Evolutionary conservation across 2,329 filamentous ascomycete genomes (phyloP).

Genomic region (Meredithiella fracta): DNA sequence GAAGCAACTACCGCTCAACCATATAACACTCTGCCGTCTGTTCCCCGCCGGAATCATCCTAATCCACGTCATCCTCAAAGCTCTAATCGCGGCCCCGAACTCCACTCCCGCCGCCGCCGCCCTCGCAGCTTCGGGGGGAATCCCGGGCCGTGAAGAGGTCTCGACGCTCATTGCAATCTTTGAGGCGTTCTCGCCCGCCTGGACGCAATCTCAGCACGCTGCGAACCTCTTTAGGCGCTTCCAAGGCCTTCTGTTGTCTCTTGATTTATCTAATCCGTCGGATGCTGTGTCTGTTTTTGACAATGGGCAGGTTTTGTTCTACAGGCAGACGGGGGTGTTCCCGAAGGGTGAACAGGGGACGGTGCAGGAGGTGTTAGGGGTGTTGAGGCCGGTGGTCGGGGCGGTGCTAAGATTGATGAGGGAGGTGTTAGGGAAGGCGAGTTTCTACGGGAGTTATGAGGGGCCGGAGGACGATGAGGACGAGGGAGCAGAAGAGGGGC

Average conservation of each 20-base stretch:
- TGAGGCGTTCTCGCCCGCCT: conserved; percentile 24
- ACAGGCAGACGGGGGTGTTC: conserved; percentile 8
- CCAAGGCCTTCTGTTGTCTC: conserved; percentile 2
- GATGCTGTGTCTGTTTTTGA: conserved; percentile 14
- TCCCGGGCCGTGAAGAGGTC: conserved; percentile 20
- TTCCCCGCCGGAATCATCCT: conserved; percentile 24
- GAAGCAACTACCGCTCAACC: conserved; percentile 28
- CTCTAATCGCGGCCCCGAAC: neutral
- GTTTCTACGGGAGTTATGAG: conserved; percentile 15
- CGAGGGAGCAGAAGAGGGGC: neutral
- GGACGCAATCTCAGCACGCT: conserved; percentile 22
- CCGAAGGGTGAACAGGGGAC: conserved; percentile 14
- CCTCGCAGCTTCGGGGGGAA: conserved; percentile 18
- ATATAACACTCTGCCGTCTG: conserved; percentile 25
- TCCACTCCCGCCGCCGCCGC: conserved; percentile 6
- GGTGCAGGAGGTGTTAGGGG: conserved; percentile 15
- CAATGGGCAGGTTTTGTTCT: conserved; percentile 2
- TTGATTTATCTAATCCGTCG: conserved; percentile 13
- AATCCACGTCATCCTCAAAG: conserved; percentile 19
- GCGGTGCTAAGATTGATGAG: conserved; percentile 16
- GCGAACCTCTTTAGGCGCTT: conserved; percentile 22
- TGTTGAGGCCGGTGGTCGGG: conserved; percentile 13
- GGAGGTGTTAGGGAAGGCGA: conserved; percentile 22
- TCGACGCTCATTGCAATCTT: conserved; percentile 22
- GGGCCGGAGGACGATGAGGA: neutral